Percentiles rank a stretch among this genome's conserved stretches.
Evolutionary conservation across 345 rosid genomes (phyloP).

Genomic region (Gossypium bickii): DNA sequence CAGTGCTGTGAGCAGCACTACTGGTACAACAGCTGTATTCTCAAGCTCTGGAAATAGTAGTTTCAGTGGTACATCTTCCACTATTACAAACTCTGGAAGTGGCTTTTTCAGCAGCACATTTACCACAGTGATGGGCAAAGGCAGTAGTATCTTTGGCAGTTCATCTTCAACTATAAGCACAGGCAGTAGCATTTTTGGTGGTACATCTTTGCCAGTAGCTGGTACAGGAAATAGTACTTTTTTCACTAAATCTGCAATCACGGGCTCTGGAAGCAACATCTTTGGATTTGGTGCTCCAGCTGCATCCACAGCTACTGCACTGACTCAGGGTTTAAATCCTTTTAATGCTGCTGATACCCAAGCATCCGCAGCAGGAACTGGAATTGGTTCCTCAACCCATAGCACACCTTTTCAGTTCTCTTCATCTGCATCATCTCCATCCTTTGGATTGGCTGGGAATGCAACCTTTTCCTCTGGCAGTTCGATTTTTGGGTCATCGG

Average conservation of each 20-base stretch:
- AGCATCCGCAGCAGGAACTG: conserved; percentile 39
- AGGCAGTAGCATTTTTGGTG: not conserved
- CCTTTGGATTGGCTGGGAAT: conserved; percentile 46
- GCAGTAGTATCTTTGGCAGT: not conserved
- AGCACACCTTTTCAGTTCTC: conserved; percentile 47
- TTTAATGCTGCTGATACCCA: conserved; percentile 38
- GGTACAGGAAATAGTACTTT: conserved; percentile 33
- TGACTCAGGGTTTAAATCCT: conserved; percentile 43
- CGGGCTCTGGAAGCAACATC: conserved; percentile 27
- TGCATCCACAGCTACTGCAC: conserved; percentile 33
- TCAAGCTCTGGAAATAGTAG: conserved; percentile 26
- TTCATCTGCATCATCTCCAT: conserved; percentile 46
- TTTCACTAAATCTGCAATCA: conserved; percentile 22
- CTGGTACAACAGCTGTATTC: conserved; percentile 27
- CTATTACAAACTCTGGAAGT: conserved; percentile 31
- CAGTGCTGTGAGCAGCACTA: conserved; percentile 20
- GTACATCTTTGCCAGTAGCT: conserved; percentile 28
- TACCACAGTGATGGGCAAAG: conserved; percentile 16
- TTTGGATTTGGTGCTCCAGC: conserved; percentile 50
- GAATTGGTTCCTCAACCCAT: conserved; percentile 42
- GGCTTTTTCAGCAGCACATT: conserved; percentile 29
- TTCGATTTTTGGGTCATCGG: conserved; percentile 49
- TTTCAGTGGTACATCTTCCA: conserved; percentile 32
- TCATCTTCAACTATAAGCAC: not conserved
- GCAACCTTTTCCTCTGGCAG: conserved; percentile 38